These are phyloP conservation scores for Chamaecrista fasciculata DNA, from an alignment of 306 rosid species.

Conservation along the genomic window DNA sequence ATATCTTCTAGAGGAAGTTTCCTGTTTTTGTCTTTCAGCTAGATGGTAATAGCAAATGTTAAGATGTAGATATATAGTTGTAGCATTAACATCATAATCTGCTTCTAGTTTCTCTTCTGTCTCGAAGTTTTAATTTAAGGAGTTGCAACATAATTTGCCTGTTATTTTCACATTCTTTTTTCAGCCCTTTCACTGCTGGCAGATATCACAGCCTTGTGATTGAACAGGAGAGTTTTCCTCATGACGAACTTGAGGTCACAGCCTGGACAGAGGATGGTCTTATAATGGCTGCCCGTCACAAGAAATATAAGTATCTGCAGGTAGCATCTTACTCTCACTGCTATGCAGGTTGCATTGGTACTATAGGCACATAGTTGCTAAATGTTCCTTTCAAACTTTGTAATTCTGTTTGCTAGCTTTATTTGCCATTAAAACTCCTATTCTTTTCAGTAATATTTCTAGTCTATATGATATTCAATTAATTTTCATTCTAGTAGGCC, in stretches of 20 bases:
- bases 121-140: not conserved
- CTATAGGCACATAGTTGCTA: not conserved
- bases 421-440: not conserved
- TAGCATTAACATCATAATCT: not conserved
- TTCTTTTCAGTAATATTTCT: not conserved
- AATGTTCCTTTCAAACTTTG: not conserved
- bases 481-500: not conserved
- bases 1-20: not conserved
- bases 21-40: not conserved
- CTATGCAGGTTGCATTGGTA: not conserved
- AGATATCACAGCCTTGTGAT: slow-evolving; percentile 97
- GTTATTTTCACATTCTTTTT: slow-evolving; percentile 11
- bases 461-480: not conserved
- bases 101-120: not conserved
- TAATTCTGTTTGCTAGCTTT: not conserved
- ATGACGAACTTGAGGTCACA: slow-evolving; percentile 73
- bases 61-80: not conserved
- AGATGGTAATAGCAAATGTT: not conserved
- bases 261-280: slow-evolving; percentile 98
- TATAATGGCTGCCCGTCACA: slow-evolving; percentile 94
- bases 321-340: slow-evolving; percentile 41
- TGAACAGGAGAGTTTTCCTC: slow-evolving; percentile 83
- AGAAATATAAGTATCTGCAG: slow-evolving; percentile 69
- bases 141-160: slow-evolving; percentile 1
- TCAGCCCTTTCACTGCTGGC: slow-evolving; percentile 90